These are phyloP conservation scores for Arthromyces matolae DNA, from an alignment of 768 basidiomycete genomes.

Conservation along the genomic window DNA sequence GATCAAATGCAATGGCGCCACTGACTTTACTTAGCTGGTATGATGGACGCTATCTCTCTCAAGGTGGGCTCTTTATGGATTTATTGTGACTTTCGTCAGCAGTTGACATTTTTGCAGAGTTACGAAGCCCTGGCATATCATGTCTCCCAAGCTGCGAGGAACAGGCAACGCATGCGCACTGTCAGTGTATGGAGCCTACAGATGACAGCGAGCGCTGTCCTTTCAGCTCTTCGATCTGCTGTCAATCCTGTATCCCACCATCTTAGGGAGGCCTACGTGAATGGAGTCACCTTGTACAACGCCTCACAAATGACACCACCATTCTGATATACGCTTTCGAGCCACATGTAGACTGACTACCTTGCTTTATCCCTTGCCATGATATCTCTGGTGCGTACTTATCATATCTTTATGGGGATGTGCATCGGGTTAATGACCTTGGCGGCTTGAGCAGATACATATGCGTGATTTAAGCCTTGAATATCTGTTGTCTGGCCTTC, in stretches of 20 bases:
- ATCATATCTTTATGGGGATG: neutral
- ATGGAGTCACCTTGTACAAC: constrained; percentile 24
- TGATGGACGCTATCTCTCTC: constrained; percentile 86
- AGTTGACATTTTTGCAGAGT: constrained; percentile 38
- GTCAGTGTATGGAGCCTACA: constrained; percentile 95
- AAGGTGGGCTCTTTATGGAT: constrained; percentile 46
- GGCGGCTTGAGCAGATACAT: no score
- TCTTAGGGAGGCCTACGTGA: constrained; percentile 41
- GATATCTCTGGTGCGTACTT: no score
- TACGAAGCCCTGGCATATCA: constrained; percentile 95
- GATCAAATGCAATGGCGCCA: constrained; percentile 3
- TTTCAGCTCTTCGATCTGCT: constrained; percentile 71
- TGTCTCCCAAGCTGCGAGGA: constrained; percentile 86
- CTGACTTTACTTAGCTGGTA: constrained; percentile 60
- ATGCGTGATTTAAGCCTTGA: no score
- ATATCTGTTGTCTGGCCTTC: no score
- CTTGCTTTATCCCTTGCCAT: neutral
- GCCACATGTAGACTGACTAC: no score
- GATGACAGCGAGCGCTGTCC: constrained; percentile 84
- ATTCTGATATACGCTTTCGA: no score
- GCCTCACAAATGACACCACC: constrained; percentile 12
- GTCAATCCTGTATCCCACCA: constrained; percentile 64
- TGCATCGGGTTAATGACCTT: no score
- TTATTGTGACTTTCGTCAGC: neutral
- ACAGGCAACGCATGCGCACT: constrained; percentile 77